Percentiles rank a stretch among this genome's conserved stretches.
phyloP scores from a whole-genome alignment of 1,139 yeast species.

The Geotrichum cucujoidarum region DNA sequence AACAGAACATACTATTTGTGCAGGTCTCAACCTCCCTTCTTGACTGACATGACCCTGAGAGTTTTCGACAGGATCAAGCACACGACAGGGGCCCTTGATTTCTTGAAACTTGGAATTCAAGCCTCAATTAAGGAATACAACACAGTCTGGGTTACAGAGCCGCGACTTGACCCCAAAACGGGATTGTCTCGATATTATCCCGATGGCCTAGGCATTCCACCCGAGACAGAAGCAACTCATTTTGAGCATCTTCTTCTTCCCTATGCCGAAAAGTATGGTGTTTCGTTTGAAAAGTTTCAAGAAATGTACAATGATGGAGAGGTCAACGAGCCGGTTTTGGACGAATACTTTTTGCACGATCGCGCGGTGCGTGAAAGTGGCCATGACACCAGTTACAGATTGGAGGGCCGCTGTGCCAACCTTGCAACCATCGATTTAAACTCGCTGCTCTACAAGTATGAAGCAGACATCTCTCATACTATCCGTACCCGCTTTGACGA shows the following conservation, averaged over 20 bases:
- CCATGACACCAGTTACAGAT: slow-evolving; percentile 87
- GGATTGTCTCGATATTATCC: slow-evolving; percentile 92
- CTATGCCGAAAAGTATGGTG: slow-evolving; percentile 57
- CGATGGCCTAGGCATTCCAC: slow-evolving; percentile 86
- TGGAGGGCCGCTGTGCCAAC: slow-evolving; percentile 85
- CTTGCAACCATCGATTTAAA: slow-evolving; percentile 90
- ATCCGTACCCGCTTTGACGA: slow-evolving; percentile 56
- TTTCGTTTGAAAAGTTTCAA: slow-evolving; percentile 66
- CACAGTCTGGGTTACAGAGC: slow-evolving; percentile 71
- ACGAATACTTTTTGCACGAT: slow-evolving; percentile 85
- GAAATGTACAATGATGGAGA: slow-evolving; percentile 61
- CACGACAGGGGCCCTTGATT: slow-evolving; percentile 46
- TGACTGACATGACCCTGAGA: slow-evolving; percentile 84
- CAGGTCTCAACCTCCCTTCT: slow-evolving; percentile 95
- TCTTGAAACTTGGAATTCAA: slow-evolving; percentile 56
- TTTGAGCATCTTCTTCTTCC: slow-evolving; percentile 69
- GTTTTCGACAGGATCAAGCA: slow-evolving; percentile 55
- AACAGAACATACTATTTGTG: slow-evolving; percentile 88
- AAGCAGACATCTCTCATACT: slow-evolving; percentile 69
- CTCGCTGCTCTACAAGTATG: slow-evolving; percentile 83
- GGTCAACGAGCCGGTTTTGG: slow-evolving; percentile 70
- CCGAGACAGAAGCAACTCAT: slow-evolving; percentile 92
- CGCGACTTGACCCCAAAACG: slow-evolving; percentile 68
- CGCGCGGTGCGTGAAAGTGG: slow-evolving; percentile 96
- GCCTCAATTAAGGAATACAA: slow-evolving; percentile 88